Percentiles rank a stretch among this genome's conserved stretches.
Evolutionary conservation across 1,284 basidiomycete genomes (phyloP).

Genomic region (Trichosporon asahii): DNA sequence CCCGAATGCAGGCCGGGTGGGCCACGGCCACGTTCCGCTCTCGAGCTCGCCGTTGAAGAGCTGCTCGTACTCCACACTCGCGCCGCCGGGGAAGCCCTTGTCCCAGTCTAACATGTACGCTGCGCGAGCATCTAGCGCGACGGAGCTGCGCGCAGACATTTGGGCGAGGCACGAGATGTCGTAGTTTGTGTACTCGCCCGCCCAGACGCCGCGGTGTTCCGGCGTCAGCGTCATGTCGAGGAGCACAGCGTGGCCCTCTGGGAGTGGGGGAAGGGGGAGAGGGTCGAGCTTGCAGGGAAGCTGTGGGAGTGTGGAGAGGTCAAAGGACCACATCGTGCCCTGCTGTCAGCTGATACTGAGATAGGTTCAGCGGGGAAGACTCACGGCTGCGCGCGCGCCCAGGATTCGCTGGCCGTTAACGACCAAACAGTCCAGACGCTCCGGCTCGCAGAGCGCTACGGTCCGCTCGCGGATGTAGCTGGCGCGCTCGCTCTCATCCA

Average conservation of each 20-base stretch:
- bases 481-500: not conserved
- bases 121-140: not conserved
- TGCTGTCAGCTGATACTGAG: not conserved
- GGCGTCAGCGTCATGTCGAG: not conserved
- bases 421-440: not conserved
- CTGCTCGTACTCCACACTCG: not conserved
- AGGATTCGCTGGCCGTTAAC: not conserved
- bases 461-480: not conserved
- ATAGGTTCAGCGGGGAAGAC: not conserved
- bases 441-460: not conserved
- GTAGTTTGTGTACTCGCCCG: not conserved
- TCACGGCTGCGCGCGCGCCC: not conserved
- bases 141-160: not conserved
- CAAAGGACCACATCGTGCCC: not conserved
- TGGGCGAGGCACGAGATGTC: not conserved
- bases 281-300: not conserved
- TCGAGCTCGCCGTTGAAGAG: not conserved
- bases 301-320: not conserved
- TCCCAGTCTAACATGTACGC: conserved; percentile 2
- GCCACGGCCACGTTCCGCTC: not conserved
- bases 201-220: not conserved
- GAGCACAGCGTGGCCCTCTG: not conserved
- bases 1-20: not conserved
- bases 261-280: not conserved
- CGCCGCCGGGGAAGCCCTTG: not conserved